These are phyloP conservation scores for Polytrichum formosum DNA, from an alignment of 225 moss, liverwort and hornwort genomes.

Conservation along the genomic window DNA sequence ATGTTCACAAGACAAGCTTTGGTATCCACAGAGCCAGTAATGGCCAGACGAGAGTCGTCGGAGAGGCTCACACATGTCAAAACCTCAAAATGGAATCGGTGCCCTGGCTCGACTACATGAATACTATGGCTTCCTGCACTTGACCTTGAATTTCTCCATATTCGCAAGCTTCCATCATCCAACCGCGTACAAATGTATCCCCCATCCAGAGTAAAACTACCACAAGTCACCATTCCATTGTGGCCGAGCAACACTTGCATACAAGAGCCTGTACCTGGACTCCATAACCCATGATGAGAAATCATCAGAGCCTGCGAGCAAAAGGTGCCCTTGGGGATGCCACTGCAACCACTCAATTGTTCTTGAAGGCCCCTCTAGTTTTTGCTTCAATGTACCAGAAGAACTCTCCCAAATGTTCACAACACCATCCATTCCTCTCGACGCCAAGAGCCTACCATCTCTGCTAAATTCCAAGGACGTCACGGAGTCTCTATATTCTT, in stretches of 20 bases:
- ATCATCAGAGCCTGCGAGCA: slow-evolving; percentile 52
- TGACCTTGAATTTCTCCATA: slow-evolving; percentile 19
- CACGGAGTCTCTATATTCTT: background rate
- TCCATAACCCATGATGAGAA: slow-evolving; percentile 62
- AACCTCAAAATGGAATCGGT: slow-evolving; percentile 27
- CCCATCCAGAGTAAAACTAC: slow-evolving; percentile 59
- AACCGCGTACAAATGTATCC: slow-evolving; percentile 38
- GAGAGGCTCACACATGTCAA: background rate
- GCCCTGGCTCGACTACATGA: slow-evolving; percentile 42
- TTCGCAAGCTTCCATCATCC: slow-evolving; percentile 38
- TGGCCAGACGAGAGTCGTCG: background rate
- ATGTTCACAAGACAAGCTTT: background rate
- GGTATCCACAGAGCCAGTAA: background rate
- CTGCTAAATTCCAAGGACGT: background rate
- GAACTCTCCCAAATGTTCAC: slow-evolving; percentile 4
- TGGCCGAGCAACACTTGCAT: slow-evolving; percentile 54
- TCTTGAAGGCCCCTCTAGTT: slow-evolving; percentile 4
- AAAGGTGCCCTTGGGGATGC: slow-evolving; percentile 37
- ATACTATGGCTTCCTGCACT: slow-evolving; percentile 37
- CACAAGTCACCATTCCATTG: slow-evolving; percentile 43
- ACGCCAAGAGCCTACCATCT: background rate
- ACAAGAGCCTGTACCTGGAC: slow-evolving; percentile 37
- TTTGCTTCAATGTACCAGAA: background rate
- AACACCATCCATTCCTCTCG: background rate
- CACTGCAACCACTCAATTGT: slow-evolving; percentile 47